Evolutionary conservation across 1,139 yeast genomes (phyloP).

Genomic region (Candida sanyaensis): DNA sequence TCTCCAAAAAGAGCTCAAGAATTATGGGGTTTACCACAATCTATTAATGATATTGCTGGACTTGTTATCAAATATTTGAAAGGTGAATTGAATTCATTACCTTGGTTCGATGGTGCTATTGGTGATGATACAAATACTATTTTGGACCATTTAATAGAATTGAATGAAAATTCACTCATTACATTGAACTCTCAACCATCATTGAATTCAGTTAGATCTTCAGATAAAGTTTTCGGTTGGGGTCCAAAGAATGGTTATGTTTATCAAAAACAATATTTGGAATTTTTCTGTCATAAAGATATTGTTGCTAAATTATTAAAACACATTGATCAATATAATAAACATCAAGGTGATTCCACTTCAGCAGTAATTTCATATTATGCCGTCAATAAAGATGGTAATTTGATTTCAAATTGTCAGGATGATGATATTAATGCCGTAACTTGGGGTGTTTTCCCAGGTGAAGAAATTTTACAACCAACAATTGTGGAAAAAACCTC

Average conservation of each 20-base stretch:
- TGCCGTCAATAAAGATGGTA: slow-evolving; percentile 68
- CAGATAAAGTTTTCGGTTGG: slow-evolving; percentile 84
- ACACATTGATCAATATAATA: slow-evolving; percentile 38
- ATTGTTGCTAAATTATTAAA: slow-evolving; percentile 42
- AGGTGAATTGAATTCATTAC: slow-evolving; percentile 74
- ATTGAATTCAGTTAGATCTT: slow-evolving; percentile 75
- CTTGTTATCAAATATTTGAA: slow-evolving; percentile 66
- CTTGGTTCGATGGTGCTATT: slow-evolving; percentile 94
- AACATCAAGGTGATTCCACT: slow-evolving; percentile 39
- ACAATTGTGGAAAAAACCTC: slow-evolving; percentile 90
- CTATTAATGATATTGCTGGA: slow-evolving; percentile 57
- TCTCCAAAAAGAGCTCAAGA: slow-evolving; percentile 78
- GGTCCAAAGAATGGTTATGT: slow-evolving; percentile 93
- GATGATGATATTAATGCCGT: slow-evolving; percentile 89
- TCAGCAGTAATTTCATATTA: slow-evolving; percentile 67
- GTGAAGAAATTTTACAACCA: slow-evolving; percentile 87
- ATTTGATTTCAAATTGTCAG: slow-evolving; percentile 63
- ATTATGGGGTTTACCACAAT: slow-evolving; percentile 83
- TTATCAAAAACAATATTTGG: slow-evolving; percentile 90
- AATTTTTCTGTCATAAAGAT: slow-evolving; percentile 70
- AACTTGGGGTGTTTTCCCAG: slow-evolving; percentile 97
- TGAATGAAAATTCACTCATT: slow-evolving; percentile 68
- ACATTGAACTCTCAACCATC: slow-evolving; percentile 97
- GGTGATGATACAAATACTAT: slow-evolving; percentile 74
- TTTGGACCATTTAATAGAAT: slow-evolving; percentile 54